Base-by-base conservation (phyloP, 176 grass and related monocot genomes). In the Oryza coarctata region DNA sequence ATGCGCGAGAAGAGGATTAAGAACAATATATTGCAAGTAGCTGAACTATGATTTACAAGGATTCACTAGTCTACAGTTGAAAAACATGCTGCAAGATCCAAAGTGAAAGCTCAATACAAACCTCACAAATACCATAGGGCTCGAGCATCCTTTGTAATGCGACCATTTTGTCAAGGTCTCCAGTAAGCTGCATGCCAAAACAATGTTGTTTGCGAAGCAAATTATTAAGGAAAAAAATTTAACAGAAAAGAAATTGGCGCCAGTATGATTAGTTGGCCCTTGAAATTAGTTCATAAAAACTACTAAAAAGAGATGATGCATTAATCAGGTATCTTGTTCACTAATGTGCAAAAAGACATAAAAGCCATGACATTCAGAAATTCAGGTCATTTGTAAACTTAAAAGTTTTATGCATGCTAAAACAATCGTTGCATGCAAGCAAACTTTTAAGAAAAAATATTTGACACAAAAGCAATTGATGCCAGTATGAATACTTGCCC, bases 61-160 rank as follows among this genome's bases (percentile, higher is more conserved):
- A 15, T 14, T 3, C 45, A 75, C 4, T 30, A 68, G 13, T 41
- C 17, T 7, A 29, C 12, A 68, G 14, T 20, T 6, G 15, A 27
- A 65, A 29, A 68, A 66, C 32, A 12, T 32, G 49, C 29, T 60
- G 15, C 22, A 8, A 36, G 20, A 27, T 14, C 7, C 13, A 60
- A 18, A 68, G 31, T 30, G 38, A 39, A 60, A 26, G 12, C 35
- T 41, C 58, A 63, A 17, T 71, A 40, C 65, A 69, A 95, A 98
- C 96, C 93, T 98, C 96, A 9, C 93, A 98, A 65, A 98, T 95
- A 77, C 93, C 96, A 74, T 98, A 98, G 20, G 93, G 93, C 55
- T 98, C 93, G 71, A 98, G 76, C 77, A 95, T 81, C 83, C 90
- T 95, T 82, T 98, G 96, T 49, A 98, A 86, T 44, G 93, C 93